A percentile compares a stretch with the other conserved stretches of the same genome.
Conservation (phyloP, 176 grass and related monocot species). For the Raddia distichophylla region DNA sequence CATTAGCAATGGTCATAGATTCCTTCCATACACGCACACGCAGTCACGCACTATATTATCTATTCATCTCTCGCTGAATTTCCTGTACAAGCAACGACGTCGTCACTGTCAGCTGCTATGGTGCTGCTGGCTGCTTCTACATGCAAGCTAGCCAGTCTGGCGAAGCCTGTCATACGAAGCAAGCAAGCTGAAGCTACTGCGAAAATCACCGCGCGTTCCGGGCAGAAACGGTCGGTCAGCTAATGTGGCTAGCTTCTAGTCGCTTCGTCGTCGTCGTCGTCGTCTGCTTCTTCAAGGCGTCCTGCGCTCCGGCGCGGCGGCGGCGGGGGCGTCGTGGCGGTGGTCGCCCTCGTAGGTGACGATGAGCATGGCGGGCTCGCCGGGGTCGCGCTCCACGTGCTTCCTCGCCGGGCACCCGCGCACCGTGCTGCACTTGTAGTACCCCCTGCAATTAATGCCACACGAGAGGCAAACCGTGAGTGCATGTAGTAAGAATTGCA, state of each 20-base stretch:
- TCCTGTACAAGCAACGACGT: conserved; percentile 27
- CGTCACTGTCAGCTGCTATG: background rate
- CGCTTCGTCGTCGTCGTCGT: too few species aligned
- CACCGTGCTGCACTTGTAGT: conserved; percentile 78
- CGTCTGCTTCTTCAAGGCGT: background rate
- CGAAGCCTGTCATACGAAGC: background rate
- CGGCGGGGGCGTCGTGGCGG: conserved; percentile 31
- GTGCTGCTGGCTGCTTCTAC: background rate
- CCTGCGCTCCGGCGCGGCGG: background rate
- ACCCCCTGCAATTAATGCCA: conserved; percentile 37
- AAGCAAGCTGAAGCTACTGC: background rate
- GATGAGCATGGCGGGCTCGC: conserved; percentile 61
- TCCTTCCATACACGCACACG: background rate
- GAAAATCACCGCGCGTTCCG: background rate
- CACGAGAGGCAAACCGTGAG: too few species aligned
- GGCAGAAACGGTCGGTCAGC: background rate
- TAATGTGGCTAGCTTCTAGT: background rate
- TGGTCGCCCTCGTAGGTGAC: conserved; percentile 76
- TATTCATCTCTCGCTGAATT: background rate
- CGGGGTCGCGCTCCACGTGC: conserved; percentile 67
- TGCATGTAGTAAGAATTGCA: too few species aligned
- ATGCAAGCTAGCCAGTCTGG: background rate
- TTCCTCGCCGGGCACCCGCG: conserved; percentile 62
- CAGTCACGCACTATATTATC: too few species aligned
- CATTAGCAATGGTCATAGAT: background rate